These are phyloP conservation scores for Scutellaria barbata DNA, from an alignment of 257 asterid species.

Conservation along the genomic window DNA sequence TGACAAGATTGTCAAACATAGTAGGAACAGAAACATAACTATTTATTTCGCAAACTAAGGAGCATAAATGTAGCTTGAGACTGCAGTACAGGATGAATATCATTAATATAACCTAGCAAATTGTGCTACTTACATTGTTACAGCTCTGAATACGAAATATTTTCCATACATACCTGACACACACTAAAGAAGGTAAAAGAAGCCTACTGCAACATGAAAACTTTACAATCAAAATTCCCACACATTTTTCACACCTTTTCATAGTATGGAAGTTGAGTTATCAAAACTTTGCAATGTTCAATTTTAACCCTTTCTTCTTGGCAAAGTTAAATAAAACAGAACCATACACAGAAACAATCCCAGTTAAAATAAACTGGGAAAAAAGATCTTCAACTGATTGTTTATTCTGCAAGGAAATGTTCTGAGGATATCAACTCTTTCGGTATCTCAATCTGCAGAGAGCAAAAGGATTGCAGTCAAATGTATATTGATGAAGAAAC, in stretches of 20 bases:
- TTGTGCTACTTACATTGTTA: no score
- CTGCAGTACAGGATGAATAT: no score
- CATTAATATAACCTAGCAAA: no score
- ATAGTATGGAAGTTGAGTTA: neutral
- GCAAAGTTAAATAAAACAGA: neutral
- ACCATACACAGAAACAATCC: conserved; percentile 1
- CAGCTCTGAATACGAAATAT: no score
- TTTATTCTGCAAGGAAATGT: conserved; percentile 41
- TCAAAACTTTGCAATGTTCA: neutral
- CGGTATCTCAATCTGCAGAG: conserved; percentile 94
- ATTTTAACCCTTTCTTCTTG: neutral
- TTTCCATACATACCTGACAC: neutral
- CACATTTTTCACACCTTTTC: neutral
- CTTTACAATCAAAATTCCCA: conserved; percentile 21
- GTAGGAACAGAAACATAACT: no score
- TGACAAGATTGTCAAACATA: conserved; percentile 18
- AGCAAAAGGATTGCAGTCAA: conserved; percentile 34
- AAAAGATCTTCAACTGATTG: conserved; percentile 12
- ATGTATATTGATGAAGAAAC: conserved; percentile 18
- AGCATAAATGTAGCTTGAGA: no score
- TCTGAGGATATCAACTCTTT: conserved; percentile 73
- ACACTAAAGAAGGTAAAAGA: no score
- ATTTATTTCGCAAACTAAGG: no score
- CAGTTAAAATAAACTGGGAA: neutral
- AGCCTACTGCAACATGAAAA: no score